A percentile compares a stretch with the other conserved stretches of the same genome.
phyloP scores from a whole-genome alignment of 1,139 yeast species.

The Debaryomyces udenii region DNA sequence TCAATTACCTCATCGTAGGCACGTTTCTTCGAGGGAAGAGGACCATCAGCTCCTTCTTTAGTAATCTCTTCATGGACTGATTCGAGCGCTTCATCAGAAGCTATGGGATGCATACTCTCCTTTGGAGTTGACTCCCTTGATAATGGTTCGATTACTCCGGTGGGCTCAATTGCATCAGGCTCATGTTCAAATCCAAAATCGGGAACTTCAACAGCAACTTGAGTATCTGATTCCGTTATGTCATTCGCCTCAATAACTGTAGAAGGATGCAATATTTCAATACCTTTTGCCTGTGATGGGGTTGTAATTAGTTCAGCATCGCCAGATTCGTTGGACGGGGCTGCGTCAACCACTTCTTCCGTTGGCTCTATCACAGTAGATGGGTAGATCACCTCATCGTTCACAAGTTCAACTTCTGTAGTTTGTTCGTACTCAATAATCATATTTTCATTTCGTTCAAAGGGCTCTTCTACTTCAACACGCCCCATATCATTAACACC shows the following conservation, averaged over 20 bases:
- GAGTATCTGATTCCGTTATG: background rate
- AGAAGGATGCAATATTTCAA: constrained; percentile 10
- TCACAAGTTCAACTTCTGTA: constrained; percentile 5
- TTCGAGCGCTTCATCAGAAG: background rate
- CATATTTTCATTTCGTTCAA: constrained; percentile 12
- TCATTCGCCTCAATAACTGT: constrained; percentile 12
- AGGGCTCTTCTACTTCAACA: constrained; percentile 12
- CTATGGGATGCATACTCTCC: background rate
- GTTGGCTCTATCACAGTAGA: constrained; percentile 9
- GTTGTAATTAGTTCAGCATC: constrained; percentile 11
- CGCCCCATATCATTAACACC: background rate
- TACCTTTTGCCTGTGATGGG: constrained; percentile 3
- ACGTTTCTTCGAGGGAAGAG: background rate
- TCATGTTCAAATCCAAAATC: constrained; percentile 5
- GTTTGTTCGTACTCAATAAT: background rate
- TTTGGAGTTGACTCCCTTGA: constrained; percentile 3
- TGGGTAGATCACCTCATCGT: constrained; percentile 6
- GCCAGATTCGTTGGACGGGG: constrained; percentile 12
- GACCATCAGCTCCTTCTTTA: background rate
- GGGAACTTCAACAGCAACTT: background rate
- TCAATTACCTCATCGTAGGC: background rate
- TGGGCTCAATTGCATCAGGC: background rate
- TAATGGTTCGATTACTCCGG: constrained; percentile 1
- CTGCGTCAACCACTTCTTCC: constrained; percentile 15
- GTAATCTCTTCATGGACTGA: background rate